Conservation (phyloP, 352 stramenopile genomes). For the Globisporangium emineosum region DNA sequence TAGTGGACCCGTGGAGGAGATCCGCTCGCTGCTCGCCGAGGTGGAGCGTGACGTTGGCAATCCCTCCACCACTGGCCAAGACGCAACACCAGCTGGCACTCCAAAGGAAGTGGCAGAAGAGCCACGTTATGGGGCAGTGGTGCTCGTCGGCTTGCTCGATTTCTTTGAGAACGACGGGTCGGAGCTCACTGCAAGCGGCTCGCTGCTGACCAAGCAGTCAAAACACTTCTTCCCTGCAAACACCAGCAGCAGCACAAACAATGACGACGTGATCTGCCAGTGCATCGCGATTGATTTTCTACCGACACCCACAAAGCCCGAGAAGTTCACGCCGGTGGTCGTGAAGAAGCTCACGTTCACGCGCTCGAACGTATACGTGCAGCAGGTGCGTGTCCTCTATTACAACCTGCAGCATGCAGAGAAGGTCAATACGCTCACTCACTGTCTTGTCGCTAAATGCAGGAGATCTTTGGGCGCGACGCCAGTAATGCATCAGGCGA, state of each 20-base stretch:
- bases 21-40: slow-evolving; percentile 16
- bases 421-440: not conserved
- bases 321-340: slow-evolving; percentile 29
- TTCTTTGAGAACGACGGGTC: slow-evolving; percentile 8
- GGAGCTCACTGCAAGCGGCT: slow-evolving; percentile 1
- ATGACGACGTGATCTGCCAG: slow-evolving; percentile 37
- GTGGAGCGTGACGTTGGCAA: slow-evolving; percentile 16
- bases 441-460: not conserved
- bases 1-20: slow-evolving; percentile 7
- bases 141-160: slow-evolving; percentile 23
- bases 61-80: not conserved
- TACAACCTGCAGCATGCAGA: not conserved
- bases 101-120: not conserved
- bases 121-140: slow-evolving; percentile 29
- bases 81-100: not conserved
- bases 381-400: slow-evolving; percentile 43
- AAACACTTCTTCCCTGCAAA: slow-evolving; percentile 4
- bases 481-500: slow-evolving; percentile 25
- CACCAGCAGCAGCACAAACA: not conserved
- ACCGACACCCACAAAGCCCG: slow-evolving; percentile 34
- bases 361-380: slow-evolving; percentile 27
- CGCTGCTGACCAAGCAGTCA: not conserved
- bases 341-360: slow-evolving; percentile 55
- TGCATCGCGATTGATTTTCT: slow-evolving; percentile 59
- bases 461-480: slow-evolving; percentile 60